Base-by-base conservation (phyloP, 371 early-diverging fungal genomes). In the Saksenaea oblongispora region DNA sequence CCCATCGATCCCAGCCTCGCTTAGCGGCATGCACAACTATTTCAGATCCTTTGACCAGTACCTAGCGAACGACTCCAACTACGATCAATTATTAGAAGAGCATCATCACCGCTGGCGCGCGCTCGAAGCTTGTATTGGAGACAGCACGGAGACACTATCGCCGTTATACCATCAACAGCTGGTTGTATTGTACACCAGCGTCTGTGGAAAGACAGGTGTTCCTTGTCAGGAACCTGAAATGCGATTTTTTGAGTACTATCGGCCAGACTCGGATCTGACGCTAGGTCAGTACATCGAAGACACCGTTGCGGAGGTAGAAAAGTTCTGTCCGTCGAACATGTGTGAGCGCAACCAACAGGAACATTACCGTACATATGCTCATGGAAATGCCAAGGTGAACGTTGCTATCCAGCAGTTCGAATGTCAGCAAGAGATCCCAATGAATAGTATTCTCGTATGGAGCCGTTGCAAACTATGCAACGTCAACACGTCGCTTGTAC, bases 261-360 rank as follows among this genome's bases (percentile, higher is more conserved):
- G 79, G 13, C 59, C 72, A n/a, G 81, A 83, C 14, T 84, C 87
- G 5, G 98, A 98, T 70, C 79, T 90, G 59, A 91, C 95, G 0
- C 76, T 98, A 1, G 97, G 95, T 1, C 91, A 91, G 69, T 97
- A 92, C 63, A 76, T 98, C 26, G 90, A 94, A 63, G 89, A 90
- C 42, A 81, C 93, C n/a, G 89, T 89, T 71, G 85, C 83, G 61
- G 86, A 91, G 15, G 78, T 91, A 8, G 76, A 79, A 5, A 72
- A 72, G 22, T 63, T 75, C 2, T 97, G 97, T 59, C 83, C 85
- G 1, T 72, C 87, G 8, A 79, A 85, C n/a, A 71, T 77, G 14
- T 98, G 98, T 66, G 82, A 84, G 7, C 75, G 84, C 10, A 89
- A 90, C 1, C 73, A 94, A 69, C 70, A 87, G 18, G 77, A 84